Percentiles rank a stretch among this genome's conserved stretches.
phyloP scores from a whole-genome alignment of 306 rosid genomes.

The Hylodesmum podocarpum region DNA sequence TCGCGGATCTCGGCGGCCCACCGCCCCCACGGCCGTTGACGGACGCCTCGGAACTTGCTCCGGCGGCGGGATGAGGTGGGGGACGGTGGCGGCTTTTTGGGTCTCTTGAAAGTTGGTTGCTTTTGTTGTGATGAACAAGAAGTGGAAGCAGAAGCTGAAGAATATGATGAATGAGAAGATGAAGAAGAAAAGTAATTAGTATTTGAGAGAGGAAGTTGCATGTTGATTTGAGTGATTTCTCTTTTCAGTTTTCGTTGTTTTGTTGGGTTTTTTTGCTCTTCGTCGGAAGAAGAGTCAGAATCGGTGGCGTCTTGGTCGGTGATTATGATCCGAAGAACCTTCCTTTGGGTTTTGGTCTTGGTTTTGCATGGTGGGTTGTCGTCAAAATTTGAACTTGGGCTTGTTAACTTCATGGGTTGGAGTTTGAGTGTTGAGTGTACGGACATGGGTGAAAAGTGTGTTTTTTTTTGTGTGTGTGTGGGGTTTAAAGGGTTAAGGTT shows the following conservation, averaged over 20 bases:
- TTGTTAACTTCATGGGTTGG: conserved; percentile 12
- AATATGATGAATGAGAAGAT: neutral
- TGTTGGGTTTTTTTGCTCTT: conserved; percentile 27
- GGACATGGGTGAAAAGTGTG: conserved; percentile 24
- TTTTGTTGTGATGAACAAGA: neutral
- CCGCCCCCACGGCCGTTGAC: conserved; percentile 86
- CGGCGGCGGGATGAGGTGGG: conserved; percentile 9
- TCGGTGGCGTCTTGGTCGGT: conserved; percentile 85
- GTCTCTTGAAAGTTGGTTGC: neutral
- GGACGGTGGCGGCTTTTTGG: neutral
- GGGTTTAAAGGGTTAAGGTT: neutral
- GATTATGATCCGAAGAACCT: conserved; percentile 65
- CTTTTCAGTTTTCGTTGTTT: conserved; percentile 26
- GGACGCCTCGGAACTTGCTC: conserved; percentile 68
- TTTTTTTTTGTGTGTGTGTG: neutral
- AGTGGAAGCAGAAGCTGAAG: neutral
- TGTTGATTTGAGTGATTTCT: conserved; percentile 46
- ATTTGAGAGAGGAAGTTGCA: conserved; percentile 27
- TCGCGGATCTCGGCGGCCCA: conserved; percentile 98
- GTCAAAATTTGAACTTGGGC: conserved; percentile 29
- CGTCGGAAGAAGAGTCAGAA: conserved; percentile 70
- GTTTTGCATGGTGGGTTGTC: conserved; percentile 28
- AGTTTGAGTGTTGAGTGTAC: conserved; percentile 21
- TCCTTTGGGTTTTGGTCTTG: conserved; percentile 31
- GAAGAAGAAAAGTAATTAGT: neutral